Conservation (phyloP, 2,329 filamentous ascomycete genomes). For the Fusarium torulosum region DNA sequence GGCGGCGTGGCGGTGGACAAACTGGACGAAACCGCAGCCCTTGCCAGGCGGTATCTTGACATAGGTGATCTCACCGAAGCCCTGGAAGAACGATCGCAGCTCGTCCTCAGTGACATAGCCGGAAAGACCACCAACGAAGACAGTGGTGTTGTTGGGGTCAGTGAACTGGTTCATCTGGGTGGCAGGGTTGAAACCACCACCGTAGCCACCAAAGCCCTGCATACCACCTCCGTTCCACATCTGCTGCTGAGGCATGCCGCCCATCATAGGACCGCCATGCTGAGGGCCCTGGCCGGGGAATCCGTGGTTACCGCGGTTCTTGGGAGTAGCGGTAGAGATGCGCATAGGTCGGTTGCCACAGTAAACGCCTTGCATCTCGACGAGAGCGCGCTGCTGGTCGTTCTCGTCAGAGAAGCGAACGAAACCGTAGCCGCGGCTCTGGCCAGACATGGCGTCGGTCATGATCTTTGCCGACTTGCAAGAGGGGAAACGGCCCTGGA, state of each 20-base stretch:
- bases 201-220: constrained; percentile 55
- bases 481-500: constrained; percentile 94
- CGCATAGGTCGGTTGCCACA: constrained; percentile 99
- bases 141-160: constrained; percentile 98
- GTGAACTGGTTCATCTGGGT: constrained; percentile 97
- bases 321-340: constrained; percentile 96
- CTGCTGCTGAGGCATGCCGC: constrained; percentile 60
- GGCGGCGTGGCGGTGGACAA: constrained; percentile 97
- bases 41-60: constrained; percentile 99
- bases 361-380: constrained; percentile 99
- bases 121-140: constrained; percentile 96
- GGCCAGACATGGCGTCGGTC: constrained; percentile 97
- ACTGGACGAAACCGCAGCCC: constrained; percentile 98
- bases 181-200: constrained; percentile 62
- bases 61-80: constrained; percentile 99
- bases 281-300: constrained; percentile 58
- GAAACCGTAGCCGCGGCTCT: constrained; percentile 97
- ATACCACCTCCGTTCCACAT: constrained; percentile 53
- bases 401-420: constrained; percentile 96
- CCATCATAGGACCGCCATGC: constrained; percentile 61
- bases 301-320: constrained; percentile 74
- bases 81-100: constrained; percentile 99
- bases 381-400: constrained; percentile 94
- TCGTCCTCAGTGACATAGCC: constrained; percentile 99
- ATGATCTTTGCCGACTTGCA: constrained; percentile 99